Evolutionary conservation across 2,329 filamentous ascomycete species (phyloP).

Genomic region (Orbilia blumenaviensis): DNA sequence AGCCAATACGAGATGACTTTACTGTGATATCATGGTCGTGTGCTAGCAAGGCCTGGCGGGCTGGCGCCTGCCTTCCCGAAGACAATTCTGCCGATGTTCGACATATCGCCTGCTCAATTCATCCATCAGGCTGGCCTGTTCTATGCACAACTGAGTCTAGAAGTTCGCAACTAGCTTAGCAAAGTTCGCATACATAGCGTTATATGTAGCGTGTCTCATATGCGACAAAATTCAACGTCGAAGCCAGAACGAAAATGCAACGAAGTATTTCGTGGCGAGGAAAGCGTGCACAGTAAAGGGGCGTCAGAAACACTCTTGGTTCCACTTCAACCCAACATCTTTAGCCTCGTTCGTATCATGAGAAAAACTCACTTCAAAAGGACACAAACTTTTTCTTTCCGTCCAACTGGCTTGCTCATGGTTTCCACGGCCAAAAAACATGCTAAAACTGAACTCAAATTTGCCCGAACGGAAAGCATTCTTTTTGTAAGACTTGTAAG

Average conservation of each 20-base stretch:
- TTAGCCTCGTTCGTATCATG: slow-evolving; percentile 12
- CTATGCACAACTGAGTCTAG: not conserved
- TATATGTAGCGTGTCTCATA: slow-evolving; percentile 19
- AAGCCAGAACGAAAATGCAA: slow-evolving; percentile 2
- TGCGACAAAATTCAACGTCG: slow-evolving; percentile 1
- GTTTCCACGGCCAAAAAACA: slow-evolving; percentile 11
- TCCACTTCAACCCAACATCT: not conserved
- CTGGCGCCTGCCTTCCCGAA: slow-evolving; percentile 19
- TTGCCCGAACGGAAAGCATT: slow-evolving; percentile 7
- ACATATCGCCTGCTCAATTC: not conserved
- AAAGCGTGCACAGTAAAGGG: slow-evolving; percentile 15
- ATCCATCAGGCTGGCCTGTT: not conserved
- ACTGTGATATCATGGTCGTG: slow-evolving; percentile 29
- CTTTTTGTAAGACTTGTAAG: slow-evolving; percentile 5
- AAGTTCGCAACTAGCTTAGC: not conserved
- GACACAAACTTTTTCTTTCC: not conserved
- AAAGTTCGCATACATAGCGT: slow-evolving; percentile 10
- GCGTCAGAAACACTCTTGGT: slow-evolving; percentile 19
- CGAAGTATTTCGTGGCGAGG: slow-evolving; percentile 9
- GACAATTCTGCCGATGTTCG: slow-evolving; percentile 11
- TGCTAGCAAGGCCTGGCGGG: slow-evolving; percentile 1
- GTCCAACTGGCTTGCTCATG: not conserved
- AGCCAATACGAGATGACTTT: slow-evolving; percentile 30
- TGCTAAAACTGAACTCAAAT: slow-evolving; percentile 11
- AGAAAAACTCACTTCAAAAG: not conserved